Evolutionary conservation across 768 basidiomycete genomes (phyloP).

Genomic region (Tylopilus felleus): DNA sequence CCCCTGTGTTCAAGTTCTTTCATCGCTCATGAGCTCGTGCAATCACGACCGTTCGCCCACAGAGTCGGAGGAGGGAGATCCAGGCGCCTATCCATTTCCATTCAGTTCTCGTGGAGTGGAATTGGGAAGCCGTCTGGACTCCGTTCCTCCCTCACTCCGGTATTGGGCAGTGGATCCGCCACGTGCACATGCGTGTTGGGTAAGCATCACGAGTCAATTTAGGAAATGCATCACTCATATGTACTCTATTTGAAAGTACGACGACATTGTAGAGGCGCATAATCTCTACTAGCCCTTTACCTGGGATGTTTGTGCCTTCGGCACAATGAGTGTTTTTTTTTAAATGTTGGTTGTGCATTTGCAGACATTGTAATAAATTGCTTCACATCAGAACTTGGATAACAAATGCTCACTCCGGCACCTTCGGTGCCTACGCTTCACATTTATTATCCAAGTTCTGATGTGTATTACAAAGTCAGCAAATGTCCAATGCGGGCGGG

Average conservation of each 20-base stretch:
- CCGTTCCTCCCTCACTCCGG: neutral
- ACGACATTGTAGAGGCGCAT: conserved; percentile 2
- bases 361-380: too few relatives aligned
- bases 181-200: conserved; percentile 3
- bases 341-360: too few relatives aligned
- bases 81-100: conserved; percentile 21
- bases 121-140: conserved; percentile 20
- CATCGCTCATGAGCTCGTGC: neutral
- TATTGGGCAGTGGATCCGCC: conserved; percentile 11
- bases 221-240: neutral
- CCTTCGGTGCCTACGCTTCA: too few relatives aligned
- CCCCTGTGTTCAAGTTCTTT: neutral
- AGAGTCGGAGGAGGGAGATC: neutral
- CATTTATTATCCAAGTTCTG: too few relatives aligned
- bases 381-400: too few relatives aligned
- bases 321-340: too few relatives aligned
- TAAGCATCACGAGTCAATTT: neutral
- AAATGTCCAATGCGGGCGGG: too few relatives aligned
- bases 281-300: too few relatives aligned
- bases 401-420: too few relatives aligned
- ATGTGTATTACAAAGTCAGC: too few relatives aligned
- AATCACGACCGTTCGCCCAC: neutral
- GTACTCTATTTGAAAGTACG: conserved; percentile 4
- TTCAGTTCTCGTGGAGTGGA: neutral
- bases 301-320: too few relatives aligned